Evolutionary conservation across 2,329 filamentous ascomycete genomes (phyloP).

Genomic region (Nemania serpens): DNA sequence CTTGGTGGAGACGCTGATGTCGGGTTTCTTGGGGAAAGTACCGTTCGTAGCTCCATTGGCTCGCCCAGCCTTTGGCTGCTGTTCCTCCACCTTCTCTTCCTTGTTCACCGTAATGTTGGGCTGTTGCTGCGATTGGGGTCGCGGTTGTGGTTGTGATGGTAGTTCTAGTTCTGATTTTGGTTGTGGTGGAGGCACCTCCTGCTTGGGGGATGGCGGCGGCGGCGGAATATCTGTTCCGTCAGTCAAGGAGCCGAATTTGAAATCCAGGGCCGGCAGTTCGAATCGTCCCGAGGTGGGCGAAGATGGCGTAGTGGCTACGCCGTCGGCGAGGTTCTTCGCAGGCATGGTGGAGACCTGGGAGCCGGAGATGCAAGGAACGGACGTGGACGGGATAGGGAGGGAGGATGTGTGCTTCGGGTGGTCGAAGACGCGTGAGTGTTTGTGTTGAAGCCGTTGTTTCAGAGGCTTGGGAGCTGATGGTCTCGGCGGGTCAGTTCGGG

Average conservation of each 20-base stretch:
- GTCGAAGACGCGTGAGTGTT: conserved; percentile 6
- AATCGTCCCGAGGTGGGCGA: conserved; percentile 47
- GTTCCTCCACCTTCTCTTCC: conserved; percentile 30
- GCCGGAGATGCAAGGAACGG: not conserved
- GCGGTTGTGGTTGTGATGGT: conserved; percentile 49
- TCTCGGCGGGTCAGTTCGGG: conserved; percentile 28
- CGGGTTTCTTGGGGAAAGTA: conserved; percentile 41
- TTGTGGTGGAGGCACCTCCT: conserved; percentile 40
- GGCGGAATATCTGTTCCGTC: conserved; percentile 66
- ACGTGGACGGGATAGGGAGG: not conserved
- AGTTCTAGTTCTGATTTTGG: conserved; percentile 41
- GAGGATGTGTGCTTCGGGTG: not conserved
- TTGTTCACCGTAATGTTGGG: conserved; percentile 25
- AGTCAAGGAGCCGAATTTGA: conserved; percentile 63
- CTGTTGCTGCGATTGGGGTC: conserved; percentile 18
- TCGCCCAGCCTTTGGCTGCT: conserved; percentile 34
- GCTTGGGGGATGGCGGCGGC: conserved; percentile 57
- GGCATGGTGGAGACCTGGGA: conserved; percentile 28
- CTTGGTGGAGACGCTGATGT: conserved; percentile 37
- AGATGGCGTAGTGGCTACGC: conserved; percentile 26
- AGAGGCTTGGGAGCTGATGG: conserved; percentile 1
- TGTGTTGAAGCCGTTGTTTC: conserved; percentile 7
- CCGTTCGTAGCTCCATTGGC: conserved; percentile 42
- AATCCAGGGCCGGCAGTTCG: conserved; percentile 61
- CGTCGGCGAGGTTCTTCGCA: conserved; percentile 31